Conservation (phyloP, 805 yeast genomes). For the Lachancea kluyveri region DNA sequence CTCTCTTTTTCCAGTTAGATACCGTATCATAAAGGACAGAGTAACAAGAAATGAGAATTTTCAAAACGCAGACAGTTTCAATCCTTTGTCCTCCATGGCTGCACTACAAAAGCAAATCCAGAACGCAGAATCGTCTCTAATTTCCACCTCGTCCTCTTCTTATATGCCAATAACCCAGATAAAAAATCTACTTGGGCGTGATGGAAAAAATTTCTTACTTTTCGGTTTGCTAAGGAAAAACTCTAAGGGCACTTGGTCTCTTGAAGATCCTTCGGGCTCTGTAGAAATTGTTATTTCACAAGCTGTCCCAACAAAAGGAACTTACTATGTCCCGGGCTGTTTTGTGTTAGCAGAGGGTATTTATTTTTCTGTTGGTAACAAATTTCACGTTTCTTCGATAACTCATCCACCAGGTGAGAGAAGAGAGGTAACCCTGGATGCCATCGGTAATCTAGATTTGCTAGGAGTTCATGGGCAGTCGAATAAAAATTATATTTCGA, state of each 20-base stretch:
- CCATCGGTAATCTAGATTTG: conserved; percentile 76
- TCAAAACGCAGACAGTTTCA: conserved; percentile 35
- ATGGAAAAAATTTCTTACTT: conserved; percentile 65
- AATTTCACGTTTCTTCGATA: conserved; percentile 67
- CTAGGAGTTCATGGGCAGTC: conserved; percentile 37
- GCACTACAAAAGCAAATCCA: conserved; percentile 18
- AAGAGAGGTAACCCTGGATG: conserved; percentile 58
- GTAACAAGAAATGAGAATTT: conserved; percentile 71
- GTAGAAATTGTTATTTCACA: conserved; percentile 63
- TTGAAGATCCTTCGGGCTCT: conserved; percentile 77
- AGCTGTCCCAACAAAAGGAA: conserved; percentile 54
- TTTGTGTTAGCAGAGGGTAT: conserved; percentile 81
- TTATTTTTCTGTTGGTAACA: conserved; percentile 58
- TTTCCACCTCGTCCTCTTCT: conserved; percentile 8
- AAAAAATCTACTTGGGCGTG: conserved; percentile 81
- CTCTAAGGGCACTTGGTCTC: conserved; percentile 58
- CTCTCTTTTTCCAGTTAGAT: conserved; percentile 47
- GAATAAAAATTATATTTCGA: conserved; percentile 34
- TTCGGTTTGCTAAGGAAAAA: conserved; percentile 70
- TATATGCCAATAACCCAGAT: conserved; percentile 55
- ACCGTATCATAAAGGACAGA: conserved; percentile 60
- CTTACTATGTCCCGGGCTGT: conserved; percentile 69
- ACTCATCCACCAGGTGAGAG: conserved; percentile 88
- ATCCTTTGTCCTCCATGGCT: conserved; percentile 31
- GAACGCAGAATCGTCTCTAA: conserved; percentile 7